phyloP scores from a whole-genome alignment of 345 rosid genomes.

The Triadica sebifera region DNA sequence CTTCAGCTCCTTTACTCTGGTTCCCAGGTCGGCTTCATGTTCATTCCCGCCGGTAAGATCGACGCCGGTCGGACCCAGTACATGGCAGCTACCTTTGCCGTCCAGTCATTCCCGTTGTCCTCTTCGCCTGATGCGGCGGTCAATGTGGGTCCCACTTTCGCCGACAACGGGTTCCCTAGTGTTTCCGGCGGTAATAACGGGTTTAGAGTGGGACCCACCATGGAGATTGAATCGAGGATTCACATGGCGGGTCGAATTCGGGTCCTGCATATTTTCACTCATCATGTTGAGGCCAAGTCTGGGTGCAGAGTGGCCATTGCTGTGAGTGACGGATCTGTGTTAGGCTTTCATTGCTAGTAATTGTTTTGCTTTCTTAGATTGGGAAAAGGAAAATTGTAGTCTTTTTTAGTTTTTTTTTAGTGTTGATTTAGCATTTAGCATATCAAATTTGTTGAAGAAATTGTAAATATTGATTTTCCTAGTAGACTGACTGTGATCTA shows the following conservation, averaged over 20 bases:
- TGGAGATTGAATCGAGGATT: conserved; percentile 82
- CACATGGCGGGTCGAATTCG: conserved; percentile 80
- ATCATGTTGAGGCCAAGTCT: conserved; percentile 63
- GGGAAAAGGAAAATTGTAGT: neutral
- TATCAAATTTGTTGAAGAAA: conserved; percentile 18
- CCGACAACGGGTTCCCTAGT: conserved; percentile 32
- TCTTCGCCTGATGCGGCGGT: conserved; percentile 25
- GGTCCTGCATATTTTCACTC: conserved; percentile 77
- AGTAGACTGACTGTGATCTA: neutral
- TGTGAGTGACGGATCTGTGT: conserved; percentile 77
- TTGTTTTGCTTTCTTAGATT: neutral
- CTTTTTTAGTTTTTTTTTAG: neutral
- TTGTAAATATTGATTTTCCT: conserved; percentile 32
- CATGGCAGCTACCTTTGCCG: conserved; percentile 94
- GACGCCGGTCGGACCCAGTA: conserved; percentile 70
- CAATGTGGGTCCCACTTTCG: conserved; percentile 28
- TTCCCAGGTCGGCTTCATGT: conserved; percentile 90
- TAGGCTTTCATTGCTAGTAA: conserved; percentile 76
- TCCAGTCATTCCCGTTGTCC: conserved; percentile 66
- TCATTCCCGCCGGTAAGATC: conserved; percentile 95
- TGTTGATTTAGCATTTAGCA: neutral
- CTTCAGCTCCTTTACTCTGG: conserved; percentile 88
- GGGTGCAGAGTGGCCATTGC: conserved; percentile 69
- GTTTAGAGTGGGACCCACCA: conserved; percentile 67
- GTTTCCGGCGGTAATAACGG: conserved; percentile 24